These are phyloP conservation scores for Colletotrichum lini DNA, from an alignment of 2,329 filamentous ascomycete genomes.

Conservation along the genomic window DNA sequence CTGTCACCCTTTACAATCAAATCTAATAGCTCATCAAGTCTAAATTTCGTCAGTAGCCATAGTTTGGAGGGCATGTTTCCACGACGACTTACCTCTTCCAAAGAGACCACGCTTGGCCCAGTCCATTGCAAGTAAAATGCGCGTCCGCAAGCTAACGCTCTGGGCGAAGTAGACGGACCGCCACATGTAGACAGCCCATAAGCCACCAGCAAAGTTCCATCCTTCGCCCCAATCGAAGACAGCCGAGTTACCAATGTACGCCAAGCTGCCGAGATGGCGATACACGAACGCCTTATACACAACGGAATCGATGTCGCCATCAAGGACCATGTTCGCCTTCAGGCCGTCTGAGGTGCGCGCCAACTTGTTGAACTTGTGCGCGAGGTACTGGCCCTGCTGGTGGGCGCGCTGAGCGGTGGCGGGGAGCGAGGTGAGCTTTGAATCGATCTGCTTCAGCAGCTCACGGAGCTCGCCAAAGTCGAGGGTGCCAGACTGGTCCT, in stretches of 20 bases:
- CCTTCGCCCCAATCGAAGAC: slow-evolving; percentile 91
- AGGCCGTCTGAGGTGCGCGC: slow-evolving; percentile 83
- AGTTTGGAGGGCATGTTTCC: neutral
- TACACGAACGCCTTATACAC: slow-evolving; percentile 97
- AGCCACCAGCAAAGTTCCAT: slow-evolving; percentile 82
- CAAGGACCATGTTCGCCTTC: slow-evolving; percentile 82
- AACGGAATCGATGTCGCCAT: slow-evolving; percentile 92
- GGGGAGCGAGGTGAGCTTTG: slow-evolving; percentile 92
- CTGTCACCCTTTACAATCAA: neutral
- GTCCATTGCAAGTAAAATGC: slow-evolving; percentile 94
- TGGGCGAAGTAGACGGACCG: slow-evolving; percentile 97
- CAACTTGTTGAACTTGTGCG: slow-evolving; percentile 93
- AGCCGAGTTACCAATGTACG: slow-evolving; percentile 96
- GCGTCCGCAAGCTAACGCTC: slow-evolving; percentile 92
- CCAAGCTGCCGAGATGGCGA: slow-evolving; percentile 89
- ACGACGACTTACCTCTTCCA: slow-evolving; percentile 82
- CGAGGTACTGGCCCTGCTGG: slow-evolving; percentile 94
- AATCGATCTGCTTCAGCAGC: slow-evolving; percentile 92
- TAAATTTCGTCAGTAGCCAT: slow-evolving; percentile 41
- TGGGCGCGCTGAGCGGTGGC: slow-evolving; percentile 97
- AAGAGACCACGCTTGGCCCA: slow-evolving; percentile 98
- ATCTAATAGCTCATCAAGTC: slow-evolving; percentile 55
- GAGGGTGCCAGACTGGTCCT: slow-evolving; percentile 91
- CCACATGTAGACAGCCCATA: slow-evolving; percentile 97
- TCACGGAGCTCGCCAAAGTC: slow-evolving; percentile 94